These are phyloP conservation scores for Eucalyptus globulus DNA, from an alignment of 345 rosid genomes.

Conservation along the genomic window DNA sequence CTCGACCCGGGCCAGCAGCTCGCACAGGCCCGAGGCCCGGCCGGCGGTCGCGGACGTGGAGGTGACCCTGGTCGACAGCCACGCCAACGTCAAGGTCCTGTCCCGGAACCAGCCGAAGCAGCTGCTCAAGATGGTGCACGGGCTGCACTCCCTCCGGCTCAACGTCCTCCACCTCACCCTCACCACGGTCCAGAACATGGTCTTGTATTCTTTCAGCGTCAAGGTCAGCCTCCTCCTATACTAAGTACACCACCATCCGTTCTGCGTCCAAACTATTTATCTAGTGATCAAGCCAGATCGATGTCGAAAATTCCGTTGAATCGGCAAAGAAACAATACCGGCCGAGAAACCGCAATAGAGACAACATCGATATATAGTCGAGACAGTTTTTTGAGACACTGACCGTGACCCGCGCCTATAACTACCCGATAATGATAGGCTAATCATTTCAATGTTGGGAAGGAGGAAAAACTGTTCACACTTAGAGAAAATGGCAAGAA, in stretches of 20 bases:
- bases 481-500: not conserved
- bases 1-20: not conserved
- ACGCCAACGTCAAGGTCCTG: slow-evolving; percentile 49
- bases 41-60: slow-evolving; percentile 40
- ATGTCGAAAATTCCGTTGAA: not conserved
- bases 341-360: not conserved
- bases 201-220: slow-evolving; percentile 41
- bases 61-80: slow-evolving; percentile 46
- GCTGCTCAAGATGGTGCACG: slow-evolving; percentile 36
- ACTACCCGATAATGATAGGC: not conserved
- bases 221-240: slow-evolving; percentile 17
- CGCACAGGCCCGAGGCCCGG: not conserved
- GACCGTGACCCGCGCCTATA: not conserved
- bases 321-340: not conserved
- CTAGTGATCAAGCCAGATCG: not conserved
- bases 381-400: not conserved
- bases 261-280: not conserved
- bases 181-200: slow-evolving; percentile 26
- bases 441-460: not conserved
- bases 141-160: slow-evolving; percentile 31
- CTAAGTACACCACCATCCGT: not conserved
- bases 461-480: not conserved
- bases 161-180: slow-evolving; percentile 43
- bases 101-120: slow-evolving; percentile 32
- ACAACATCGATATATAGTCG: not conserved